Evolutionary conservation across 2,329 filamentous ascomycete species (phyloP), one percentile per base, ranked within the genome.

Genomic region (Beauveria sp.): DNA sequence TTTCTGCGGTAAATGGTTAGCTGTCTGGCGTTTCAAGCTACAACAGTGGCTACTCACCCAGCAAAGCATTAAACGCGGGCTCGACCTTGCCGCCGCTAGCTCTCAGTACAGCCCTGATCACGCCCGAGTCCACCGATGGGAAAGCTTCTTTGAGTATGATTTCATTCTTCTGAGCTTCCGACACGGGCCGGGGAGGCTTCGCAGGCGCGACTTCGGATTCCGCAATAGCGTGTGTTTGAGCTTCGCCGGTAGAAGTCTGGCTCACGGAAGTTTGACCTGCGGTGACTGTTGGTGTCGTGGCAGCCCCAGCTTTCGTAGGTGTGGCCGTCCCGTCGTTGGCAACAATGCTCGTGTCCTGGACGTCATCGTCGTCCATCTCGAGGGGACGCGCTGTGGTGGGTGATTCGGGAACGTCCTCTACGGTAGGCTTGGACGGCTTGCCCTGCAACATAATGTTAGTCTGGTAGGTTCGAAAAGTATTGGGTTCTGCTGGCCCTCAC

Each of bases 131-230:
- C 64, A 97, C 90, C 61, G 79, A 83, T 0, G 95, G 95, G 69
- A 99, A 99, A 0, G 95, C 95, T 74, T 99, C 95, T 73, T 91
- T 93, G 61, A 99, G 80, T 3, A 92, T 97, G 69, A 85, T 84
- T 75, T 93, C 89, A 53, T 91, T 92, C 78, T 96, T 89, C 74
- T 96, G 88, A 64, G 88, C 83, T 65, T 95, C 88, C 66, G 85
- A 90, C 69, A 91, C 70, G 52, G 93, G 93, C 63, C 93, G 86
- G 40, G 92, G 92, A 38, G 93, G 93, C 78, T 97, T 96, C 46
- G 89, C 83, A 14, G 92, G 92, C 26, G 88, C 75, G 22, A 69
- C 69, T 53, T 79, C 74, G 38, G 77, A 70, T 48, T 76, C 69
- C 28, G 76, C 68, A 20, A 70, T 57, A 40, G 69, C 63, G 22